Evolutionary conservation across 768 basidiomycete genomes (phyloP).

Genomic region (Suillus variegatus): DNA sequence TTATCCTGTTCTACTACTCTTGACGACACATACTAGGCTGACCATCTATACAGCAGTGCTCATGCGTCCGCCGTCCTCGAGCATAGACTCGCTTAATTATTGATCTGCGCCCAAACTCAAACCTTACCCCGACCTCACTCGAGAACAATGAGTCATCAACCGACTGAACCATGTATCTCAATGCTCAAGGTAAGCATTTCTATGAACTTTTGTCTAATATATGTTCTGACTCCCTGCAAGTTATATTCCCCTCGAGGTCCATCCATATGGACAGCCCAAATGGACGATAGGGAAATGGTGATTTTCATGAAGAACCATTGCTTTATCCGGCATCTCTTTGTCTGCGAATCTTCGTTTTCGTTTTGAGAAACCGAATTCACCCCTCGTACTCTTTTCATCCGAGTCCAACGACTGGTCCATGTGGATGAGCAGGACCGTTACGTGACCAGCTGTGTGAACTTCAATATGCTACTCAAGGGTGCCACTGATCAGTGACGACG

Average conservation of each 20-base stretch:
- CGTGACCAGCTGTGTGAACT: not conserved
- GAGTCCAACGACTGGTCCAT: not conserved
- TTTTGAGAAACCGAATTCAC: not conserved
- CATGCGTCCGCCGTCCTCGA: too few species aligned
- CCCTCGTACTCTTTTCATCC: not conserved
- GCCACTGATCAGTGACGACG: not conserved
- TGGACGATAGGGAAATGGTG: not conserved
- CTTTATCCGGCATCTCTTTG: not conserved
- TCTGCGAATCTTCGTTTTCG: not conserved
- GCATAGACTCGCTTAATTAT: too few species aligned
- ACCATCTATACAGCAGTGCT: too few species aligned
- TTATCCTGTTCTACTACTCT: too few species aligned
- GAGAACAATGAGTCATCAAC: not conserved
- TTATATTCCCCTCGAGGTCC: not conserved
- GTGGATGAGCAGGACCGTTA: not conserved
- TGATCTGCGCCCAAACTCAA: too few species aligned
- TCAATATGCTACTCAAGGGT: not conserved
- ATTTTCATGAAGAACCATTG: not conserved
- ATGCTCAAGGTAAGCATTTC: not conserved
- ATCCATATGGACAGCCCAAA: not conserved
- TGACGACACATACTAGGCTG: too few species aligned
- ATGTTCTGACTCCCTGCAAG: not conserved
- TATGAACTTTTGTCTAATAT: not conserved
- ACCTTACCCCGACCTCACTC: too few species aligned
- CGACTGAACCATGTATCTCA: not conserved